phyloP scores from a whole-genome alignment of 345 rosid genomes.

The Nasturtium officinale region DNA sequence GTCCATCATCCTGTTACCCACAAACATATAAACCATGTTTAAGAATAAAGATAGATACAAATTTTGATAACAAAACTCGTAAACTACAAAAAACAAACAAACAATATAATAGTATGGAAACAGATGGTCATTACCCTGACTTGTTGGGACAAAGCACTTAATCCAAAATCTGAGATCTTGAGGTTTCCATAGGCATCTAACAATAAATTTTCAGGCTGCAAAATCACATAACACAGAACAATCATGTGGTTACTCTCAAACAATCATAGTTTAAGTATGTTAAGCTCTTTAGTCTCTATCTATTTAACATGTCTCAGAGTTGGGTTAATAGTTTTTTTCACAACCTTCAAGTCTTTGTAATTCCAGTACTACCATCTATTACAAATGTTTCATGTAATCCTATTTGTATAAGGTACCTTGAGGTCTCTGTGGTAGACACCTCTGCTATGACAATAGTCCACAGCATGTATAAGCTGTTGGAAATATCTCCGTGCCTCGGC shows the following conservation, averaged over 20 bases:
- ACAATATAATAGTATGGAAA: neutral
- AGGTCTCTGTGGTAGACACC: conserved; percentile 98
- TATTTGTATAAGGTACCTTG: conserved; percentile 50
- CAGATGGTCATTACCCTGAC: conserved; percentile 65
- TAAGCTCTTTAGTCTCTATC: neutral
- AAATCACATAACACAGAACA: conserved; percentile 22
- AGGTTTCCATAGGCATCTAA: conserved; percentile 87
- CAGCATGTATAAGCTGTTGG: conserved; percentile 93
- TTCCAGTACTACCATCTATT: neutral
- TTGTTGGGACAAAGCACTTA: conserved; percentile 96
- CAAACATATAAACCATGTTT: conserved; percentile 34
- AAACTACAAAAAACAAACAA: neutral
- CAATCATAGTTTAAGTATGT: neutral
- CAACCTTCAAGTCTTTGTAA: neutral
- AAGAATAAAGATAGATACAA: conserved; percentile 8
- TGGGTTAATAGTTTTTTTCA: neutral
- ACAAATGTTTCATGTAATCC: neutral
- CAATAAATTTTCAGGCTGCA: conserved; percentile 90
- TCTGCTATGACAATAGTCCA: conserved; percentile 97
- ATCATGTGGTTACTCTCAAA: neutral
- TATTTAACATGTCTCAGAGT: neutral
- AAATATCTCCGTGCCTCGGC: conserved; percentile 87
- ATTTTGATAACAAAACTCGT: neutral
- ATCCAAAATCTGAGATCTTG: conserved; percentile 95
- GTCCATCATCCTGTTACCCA: conserved; percentile 80